Conservation (phyloP, 306 rosid species). For the Gastrolobium villosum region DNA sequence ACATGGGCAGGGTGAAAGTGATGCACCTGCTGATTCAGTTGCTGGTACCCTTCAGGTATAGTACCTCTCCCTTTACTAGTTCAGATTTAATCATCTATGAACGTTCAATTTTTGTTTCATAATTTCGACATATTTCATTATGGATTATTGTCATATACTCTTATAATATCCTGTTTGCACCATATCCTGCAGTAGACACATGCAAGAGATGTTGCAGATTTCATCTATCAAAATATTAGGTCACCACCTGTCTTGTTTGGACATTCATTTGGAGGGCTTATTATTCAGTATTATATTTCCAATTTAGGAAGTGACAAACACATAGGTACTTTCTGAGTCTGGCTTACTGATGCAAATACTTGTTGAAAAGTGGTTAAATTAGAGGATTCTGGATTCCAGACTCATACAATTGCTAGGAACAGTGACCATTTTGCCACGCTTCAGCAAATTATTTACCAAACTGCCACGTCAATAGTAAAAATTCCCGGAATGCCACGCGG, state of each 20-base stretch:
- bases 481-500: too few relatives aligned
- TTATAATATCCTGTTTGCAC: conserved; percentile 48
- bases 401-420: too few relatives aligned
- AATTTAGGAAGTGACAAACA: conserved; percentile 51
- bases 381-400: neutral
- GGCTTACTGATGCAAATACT: conserved; percentile 32
- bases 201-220: conserved; percentile 84
- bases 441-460: too few relatives aligned
- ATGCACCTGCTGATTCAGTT: conserved; percentile 73
- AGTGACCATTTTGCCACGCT: too few relatives aligned
- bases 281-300: conserved; percentile 80
- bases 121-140: neutral
- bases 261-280: conserved; percentile 94
- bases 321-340: conserved; percentile 61
- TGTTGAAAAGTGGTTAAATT: conserved; percentile 7
- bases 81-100: conserved; percentile 26
- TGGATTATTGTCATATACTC: conserved; percentile 23
- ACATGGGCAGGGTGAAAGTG: conserved; percentile 84
- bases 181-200: conserved; percentile 83
- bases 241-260: conserved; percentile 85
- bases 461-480: too few relatives aligned
- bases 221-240: conserved; percentile 56
- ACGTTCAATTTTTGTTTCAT: conserved; percentile 10
- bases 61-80: conserved; percentile 40
- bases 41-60: conserved; percentile 88